Percentiles rank a stretch among this genome's conserved stretches.
These are phyloP conservation scores for Bullera alba DNA, from an alignment of 768 basidiomycete species.

Conservation along the genomic window DNA sequence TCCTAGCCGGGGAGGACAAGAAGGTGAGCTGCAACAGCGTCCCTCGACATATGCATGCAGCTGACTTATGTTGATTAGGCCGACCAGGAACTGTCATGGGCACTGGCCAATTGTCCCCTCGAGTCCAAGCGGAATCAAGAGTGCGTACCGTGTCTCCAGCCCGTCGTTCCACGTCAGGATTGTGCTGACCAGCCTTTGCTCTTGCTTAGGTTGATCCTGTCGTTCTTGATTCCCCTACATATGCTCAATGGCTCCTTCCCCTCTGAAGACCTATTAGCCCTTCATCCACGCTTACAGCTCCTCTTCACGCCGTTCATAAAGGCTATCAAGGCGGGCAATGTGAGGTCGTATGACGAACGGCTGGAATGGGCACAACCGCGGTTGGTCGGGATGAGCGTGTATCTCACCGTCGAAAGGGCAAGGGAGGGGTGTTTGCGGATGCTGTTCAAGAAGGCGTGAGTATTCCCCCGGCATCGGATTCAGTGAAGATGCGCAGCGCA, in stretches of 20 bases:
- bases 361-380: constrained; percentile 61
- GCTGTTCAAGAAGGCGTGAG: constrained; percentile 57
- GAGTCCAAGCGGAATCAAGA: constrained; percentile 69
- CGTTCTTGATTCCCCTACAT: constrained; percentile 81
- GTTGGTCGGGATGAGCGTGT: constrained; percentile 78
- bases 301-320: constrained; percentile 73
- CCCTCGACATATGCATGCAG: neutral
- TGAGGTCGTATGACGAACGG: constrained; percentile 71
- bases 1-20: constrained; percentile 82
- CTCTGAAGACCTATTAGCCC: constrained; percentile 59
- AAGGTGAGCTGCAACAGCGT: constrained; percentile 53
- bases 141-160: constrained; percentile 50
- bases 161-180: constrained; percentile 2
- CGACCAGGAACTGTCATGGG: constrained; percentile 76
- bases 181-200: neutral
- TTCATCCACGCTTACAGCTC: constrained; percentile 64
- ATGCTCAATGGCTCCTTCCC: constrained; percentile 83
- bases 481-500: neutral
- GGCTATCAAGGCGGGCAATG: constrained; percentile 70
- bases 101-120: constrained; percentile 74
- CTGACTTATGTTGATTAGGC: constrained; percentile 54
- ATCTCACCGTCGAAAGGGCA: constrained; percentile 78
- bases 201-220: constrained; percentile 67
- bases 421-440: constrained; percentile 78
- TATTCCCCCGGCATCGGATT: no score